phyloP scores from a whole-genome alignment of 1,139 yeast genomes.

The Blastobotrys arbuscula region DNA sequence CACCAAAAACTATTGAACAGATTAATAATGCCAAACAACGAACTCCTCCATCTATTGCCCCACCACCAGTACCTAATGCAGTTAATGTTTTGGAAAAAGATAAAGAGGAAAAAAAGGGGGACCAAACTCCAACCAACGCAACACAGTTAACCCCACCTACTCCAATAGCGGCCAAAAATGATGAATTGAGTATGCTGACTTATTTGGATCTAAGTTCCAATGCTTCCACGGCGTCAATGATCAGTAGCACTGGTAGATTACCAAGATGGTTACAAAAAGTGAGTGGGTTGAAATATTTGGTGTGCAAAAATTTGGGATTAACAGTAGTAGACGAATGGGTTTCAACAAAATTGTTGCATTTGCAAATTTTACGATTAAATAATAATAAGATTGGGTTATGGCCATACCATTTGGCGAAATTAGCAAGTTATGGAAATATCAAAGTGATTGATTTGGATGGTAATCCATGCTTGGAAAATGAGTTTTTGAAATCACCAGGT shows the following conservation, averaged over 20 bases:
- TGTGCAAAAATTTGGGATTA: conserved; percentile 26
- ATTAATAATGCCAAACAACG: neutral
- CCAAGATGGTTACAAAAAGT: conserved; percentile 30
- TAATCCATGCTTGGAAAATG: conserved; percentile 29
- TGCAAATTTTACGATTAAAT: conserved; percentile 25
- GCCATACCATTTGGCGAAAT: conserved; percentile 30
- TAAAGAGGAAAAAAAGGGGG: neutral
- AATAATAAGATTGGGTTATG: conserved; percentile 29
- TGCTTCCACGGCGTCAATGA: conserved; percentile 18
- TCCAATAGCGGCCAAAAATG: neutral
- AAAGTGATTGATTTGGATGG: conserved; percentile 30
- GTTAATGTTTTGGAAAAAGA: neutral
- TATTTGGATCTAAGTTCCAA: conserved; percentile 26
- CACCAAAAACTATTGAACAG: neutral
- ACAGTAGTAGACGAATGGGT: conserved; percentile 31
- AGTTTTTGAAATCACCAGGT: conserved; percentile 20
- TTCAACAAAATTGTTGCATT: conserved; percentile 22
- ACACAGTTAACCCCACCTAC: neutral
- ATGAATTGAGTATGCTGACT: conserved; percentile 18
- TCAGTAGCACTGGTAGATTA: conserved; percentile 27
- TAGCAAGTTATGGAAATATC: conserved; percentile 23
- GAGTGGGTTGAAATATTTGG: conserved; percentile 24
- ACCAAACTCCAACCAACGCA: conserved; percentile 1
- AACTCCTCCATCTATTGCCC: conserved; percentile 6
- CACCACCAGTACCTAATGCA: conserved; percentile 6